phyloP scores from a whole-genome alignment of 2,329 filamentous ascomycete genomes.

The Ophiostoma populinum region DNA sequence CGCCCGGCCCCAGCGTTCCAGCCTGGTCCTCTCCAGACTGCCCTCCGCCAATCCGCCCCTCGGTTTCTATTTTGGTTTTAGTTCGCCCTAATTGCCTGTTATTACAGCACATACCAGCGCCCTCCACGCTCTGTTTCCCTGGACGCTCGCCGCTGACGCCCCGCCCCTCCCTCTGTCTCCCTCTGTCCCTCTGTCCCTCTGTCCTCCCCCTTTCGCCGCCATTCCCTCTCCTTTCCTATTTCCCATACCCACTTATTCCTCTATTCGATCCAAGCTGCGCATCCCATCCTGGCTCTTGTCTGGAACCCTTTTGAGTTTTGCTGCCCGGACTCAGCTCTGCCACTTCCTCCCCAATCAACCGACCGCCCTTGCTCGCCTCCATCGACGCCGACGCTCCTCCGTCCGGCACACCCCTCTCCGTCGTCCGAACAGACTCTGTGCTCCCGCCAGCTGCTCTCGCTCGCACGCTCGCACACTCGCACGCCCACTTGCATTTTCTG shows the following conservation, averaged over 20 bases:
- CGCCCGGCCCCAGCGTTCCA: background rate
- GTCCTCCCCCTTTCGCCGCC: constrained; percentile 1
- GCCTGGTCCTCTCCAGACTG: background rate
- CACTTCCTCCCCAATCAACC: background rate
- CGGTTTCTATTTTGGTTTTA: constrained; percentile 8
- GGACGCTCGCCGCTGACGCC: background rate
- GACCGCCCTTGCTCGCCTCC: background rate
- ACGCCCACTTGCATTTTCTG: background rate
- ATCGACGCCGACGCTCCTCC: constrained; percentile 1
- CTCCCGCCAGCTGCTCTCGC: too few relatives aligned
- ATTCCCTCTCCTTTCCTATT: constrained; percentile 1
- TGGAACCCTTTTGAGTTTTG: constrained; percentile 1
- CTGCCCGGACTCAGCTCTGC: background rate
- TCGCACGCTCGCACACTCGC: too few relatives aligned
- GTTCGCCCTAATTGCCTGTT: constrained; percentile 2
- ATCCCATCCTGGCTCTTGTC: constrained; percentile 1
- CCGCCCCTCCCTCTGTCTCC: background rate
- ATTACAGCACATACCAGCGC: background rate
- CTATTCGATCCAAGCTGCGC: constrained; percentile 5
- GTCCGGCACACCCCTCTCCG: too few relatives aligned
- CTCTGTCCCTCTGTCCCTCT: background rate
- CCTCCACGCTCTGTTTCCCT: too few relatives aligned
- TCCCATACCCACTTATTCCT: constrained; percentile 2
- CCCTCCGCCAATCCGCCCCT: constrained; percentile 3
- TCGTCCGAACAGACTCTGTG: too few relatives aligned